Conservation (phyloP, 192 early-diverging fungal species). For the Backusella mclennaniae region DNA sequence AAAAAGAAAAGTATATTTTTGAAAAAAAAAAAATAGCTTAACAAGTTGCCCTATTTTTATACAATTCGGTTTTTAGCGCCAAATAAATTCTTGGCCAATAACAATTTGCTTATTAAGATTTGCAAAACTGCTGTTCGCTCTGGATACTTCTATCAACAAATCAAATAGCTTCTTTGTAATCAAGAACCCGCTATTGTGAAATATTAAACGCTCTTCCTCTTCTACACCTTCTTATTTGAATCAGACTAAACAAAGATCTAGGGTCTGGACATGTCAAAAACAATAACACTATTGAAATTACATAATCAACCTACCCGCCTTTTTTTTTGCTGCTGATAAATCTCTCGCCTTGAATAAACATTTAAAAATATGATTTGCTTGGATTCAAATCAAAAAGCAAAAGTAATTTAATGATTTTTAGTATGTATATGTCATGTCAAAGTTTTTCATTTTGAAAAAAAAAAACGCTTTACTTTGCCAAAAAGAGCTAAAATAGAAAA, state of each 20-base stretch:
- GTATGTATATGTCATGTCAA: not conserved
- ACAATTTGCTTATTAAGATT: not conserved
- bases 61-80: not conserved
- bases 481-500: not conserved
- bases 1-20: not conserved
- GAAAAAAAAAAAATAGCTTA: not conserved
- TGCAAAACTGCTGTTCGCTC: not conserved
- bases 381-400: not conserved
- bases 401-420: not conserved
- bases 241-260: not conserved
- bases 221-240: not conserved
- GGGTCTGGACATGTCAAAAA: not conserved
- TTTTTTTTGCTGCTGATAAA: not conserved
- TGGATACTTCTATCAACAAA: not conserved
- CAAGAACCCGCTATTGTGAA: not conserved
- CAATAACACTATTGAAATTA: not conserved
- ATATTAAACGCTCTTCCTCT: not conserved
- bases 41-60: not conserved
- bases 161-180: constrained; percentile 3
- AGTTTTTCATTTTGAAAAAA: not conserved
- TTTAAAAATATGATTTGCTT: not conserved
- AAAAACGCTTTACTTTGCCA: not conserved
- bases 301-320: not conserved
- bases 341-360: not conserved
- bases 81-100: not conserved